A percentile compares a stretch with the other conserved stretches of the same genome.
Conservation (phyloP, 306 rosid genomes). For the Vigna radiata region DNA sequence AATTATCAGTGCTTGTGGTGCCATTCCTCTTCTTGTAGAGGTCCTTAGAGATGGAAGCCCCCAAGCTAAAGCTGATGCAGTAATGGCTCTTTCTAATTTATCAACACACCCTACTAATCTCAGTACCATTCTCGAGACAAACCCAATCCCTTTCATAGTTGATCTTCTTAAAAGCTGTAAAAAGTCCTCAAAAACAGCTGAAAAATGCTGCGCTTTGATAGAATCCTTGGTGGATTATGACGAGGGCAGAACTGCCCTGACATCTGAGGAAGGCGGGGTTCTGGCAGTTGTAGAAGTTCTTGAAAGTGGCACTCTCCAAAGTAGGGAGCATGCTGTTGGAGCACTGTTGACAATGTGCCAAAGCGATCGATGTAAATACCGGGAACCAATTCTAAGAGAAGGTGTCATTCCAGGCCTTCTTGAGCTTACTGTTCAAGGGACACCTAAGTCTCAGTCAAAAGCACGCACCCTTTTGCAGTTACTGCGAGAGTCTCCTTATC, state of each 20-base stretch:
- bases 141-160: conserved; percentile 73
- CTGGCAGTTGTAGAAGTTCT: conserved; percentile 95
- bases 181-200: conserved; percentile 89
- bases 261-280: conserved; percentile 87
- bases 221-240: conserved; percentile 81
- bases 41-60: conserved; percentile 76
- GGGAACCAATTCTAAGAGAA: conserved; percentile 92
- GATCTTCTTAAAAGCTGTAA: conserved; percentile 72
- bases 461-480: conserved; percentile 74
- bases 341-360: conserved; percentile 83
- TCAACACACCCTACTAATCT: conserved; percentile 73
- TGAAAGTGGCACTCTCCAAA: conserved; percentile 84
- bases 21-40: conserved; percentile 89
- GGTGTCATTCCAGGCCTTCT: conserved; percentile 98
- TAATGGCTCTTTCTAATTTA: conserved; percentile 96
- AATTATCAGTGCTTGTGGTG: conserved; percentile 75
- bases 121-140: conserved; percentile 60
- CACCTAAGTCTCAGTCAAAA: conserved; percentile 85
- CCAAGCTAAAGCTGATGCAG: conserved; percentile 90
- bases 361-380: conserved; percentile 81
- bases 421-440: conserved; percentile 97
- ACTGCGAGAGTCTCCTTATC: conserved; percentile 85
- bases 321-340: conserved; percentile 91
- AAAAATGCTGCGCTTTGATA: conserved; percentile 84
- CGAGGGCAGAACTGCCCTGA: conserved; percentile 76